Evolutionary conservation across 805 yeast genomes (phyloP), one percentile per base, ranked within the genome.

Genomic region (Starmerella floricola): DNA sequence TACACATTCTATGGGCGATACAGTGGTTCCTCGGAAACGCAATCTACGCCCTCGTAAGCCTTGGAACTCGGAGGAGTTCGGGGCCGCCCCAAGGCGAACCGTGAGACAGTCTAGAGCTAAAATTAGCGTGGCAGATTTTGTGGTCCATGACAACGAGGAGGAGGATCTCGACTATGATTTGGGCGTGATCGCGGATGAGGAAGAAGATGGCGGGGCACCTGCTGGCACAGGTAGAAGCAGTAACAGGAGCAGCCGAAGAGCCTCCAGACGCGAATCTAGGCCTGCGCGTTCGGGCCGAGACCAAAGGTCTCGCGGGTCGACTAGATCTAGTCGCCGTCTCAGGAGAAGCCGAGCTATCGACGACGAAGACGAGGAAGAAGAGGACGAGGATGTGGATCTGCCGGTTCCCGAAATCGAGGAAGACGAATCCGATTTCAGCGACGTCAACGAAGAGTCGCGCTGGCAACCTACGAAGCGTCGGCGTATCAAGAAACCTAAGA

Each of bases 41-140:
- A 48, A 48, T 30, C 37, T 48, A 38, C 36, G 51, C 28, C 51
- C 51, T 16, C 45, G 51, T 18, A 42, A 42, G 27, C 45, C 35
- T 23, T 31, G 18, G 29, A 29, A 29, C 39, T 11, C 32, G 3
- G 40, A 33, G 18, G 44, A 38, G 18, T 27, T 19, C n/a, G 32
- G 20, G 20, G 44, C 29, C 16, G 12, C 23, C 30, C 41, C 47
- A 8, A 26, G 20, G 15, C 38, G 49, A 13, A 19, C 23, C 8
- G 20, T 35, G 11, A 20, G 51, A n/a, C 34, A 28, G 10, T 18
- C 45, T 18, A 47, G 51, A 2, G 47, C 46, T 8, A 37, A 38
- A 6, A 21, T 48, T 10, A 37, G 35, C 15, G 38, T 42, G 6
- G 40, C 28, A n/a, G 53, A 46, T 17, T 34, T 43, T 19, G 15